Evolutionary conservation across 495 filamentous ascomycete genomes (phyloP).

Genomic region (Terfezia boudieri): DNA sequence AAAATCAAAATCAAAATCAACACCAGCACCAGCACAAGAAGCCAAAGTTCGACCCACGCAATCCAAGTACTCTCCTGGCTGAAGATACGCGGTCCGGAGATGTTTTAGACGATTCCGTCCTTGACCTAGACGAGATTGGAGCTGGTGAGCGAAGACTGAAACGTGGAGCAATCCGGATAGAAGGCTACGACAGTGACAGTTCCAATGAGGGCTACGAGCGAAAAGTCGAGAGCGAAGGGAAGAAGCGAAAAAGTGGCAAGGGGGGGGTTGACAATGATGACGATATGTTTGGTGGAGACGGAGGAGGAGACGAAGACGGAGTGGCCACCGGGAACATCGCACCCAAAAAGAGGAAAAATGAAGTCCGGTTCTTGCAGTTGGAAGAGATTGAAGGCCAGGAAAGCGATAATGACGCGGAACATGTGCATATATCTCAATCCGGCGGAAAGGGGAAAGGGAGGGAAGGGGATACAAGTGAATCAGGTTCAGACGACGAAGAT

Average conservation of each 20-base stretch:
- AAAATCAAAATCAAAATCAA: not conserved
- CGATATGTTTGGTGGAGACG: constrained; percentile 80
- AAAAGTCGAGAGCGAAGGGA: constrained; percentile 36
- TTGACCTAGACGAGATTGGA: constrained; percentile 85
- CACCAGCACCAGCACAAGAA: constrained; percentile 22
- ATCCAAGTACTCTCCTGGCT: constrained; percentile 71
- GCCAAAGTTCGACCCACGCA: constrained; percentile 83
- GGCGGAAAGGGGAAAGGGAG: constrained; percentile 17
- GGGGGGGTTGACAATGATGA: constrained; percentile 39
- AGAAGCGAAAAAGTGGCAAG: constrained; percentile 22
- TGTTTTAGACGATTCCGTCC: constrained; percentile 35
- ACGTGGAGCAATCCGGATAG: constrained; percentile 79
- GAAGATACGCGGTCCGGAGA: constrained; percentile 22
- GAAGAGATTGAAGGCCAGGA: constrained; percentile 76
- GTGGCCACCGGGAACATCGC: constrained; percentile 21
- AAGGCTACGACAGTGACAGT: constrained; percentile 89
- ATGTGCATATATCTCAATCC: constrained; percentile 12
- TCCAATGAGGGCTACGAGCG: constrained; percentile 69
- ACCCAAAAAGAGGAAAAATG: constrained; percentile 46
- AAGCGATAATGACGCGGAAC: constrained; percentile 22
- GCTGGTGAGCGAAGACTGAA: constrained; percentile 54
- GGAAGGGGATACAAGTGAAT: constrained; percentile 23
- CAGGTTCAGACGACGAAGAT: constrained; percentile 36
- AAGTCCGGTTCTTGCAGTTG: constrained; percentile 50
- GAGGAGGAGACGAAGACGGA: constrained; percentile 29